These are phyloP conservation scores for Rhododendron griersonianum DNA, from an alignment of 148 eudicot genomes.

Conservation along the genomic window DNA sequence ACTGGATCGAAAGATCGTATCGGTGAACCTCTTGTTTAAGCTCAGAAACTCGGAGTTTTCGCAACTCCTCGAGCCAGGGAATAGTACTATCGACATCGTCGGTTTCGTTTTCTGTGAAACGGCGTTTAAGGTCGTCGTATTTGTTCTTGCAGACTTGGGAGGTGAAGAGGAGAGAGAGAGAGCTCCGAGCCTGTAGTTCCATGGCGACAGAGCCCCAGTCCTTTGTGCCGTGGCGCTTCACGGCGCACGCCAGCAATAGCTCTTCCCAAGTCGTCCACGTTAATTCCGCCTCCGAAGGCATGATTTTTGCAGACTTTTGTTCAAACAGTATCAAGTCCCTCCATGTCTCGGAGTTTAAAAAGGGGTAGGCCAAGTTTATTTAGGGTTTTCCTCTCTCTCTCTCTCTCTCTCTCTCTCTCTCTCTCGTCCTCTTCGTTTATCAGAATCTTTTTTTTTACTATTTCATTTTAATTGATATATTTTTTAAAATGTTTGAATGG, in stretches of 20 bases:
- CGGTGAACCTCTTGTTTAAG: constrained; percentile 35
- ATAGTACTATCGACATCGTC: constrained; percentile 6
- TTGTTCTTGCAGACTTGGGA: constrained; percentile 21
- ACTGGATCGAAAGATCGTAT: constrained; percentile 45
- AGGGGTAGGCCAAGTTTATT: not conserved
- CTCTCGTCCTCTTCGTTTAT: not conserved
- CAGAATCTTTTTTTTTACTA: not conserved
- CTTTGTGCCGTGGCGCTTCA: constrained; percentile 33
- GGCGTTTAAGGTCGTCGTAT: constrained; percentile 25
- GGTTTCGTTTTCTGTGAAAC: constrained; percentile 9
- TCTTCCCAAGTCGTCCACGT: constrained; percentile 44
- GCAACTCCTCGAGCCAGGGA: constrained; percentile 28
- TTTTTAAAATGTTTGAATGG: not conserved
- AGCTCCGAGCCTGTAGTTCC: constrained; percentile 28
- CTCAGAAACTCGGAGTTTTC: constrained; percentile 31
- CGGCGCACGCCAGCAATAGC: constrained; percentile 38
- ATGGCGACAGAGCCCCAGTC: constrained; percentile 33
- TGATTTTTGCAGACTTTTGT: not conserved
- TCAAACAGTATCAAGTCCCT: constrained; percentile 14
- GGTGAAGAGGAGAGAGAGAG: constrained; percentile 12
- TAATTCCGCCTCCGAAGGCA: not conserved
- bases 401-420: not conserved
- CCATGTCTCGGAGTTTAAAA: not conserved
- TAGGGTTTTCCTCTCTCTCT: not conserved
- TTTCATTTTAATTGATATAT: not conserved